Percentiles rank a stretch among this genome's conserved stretches.
These are phyloP conservation scores for Coprinopsis marcescibilis DNA, from an alignment of 768 basidiomycete species.

Conservation along the genomic window DNA sequence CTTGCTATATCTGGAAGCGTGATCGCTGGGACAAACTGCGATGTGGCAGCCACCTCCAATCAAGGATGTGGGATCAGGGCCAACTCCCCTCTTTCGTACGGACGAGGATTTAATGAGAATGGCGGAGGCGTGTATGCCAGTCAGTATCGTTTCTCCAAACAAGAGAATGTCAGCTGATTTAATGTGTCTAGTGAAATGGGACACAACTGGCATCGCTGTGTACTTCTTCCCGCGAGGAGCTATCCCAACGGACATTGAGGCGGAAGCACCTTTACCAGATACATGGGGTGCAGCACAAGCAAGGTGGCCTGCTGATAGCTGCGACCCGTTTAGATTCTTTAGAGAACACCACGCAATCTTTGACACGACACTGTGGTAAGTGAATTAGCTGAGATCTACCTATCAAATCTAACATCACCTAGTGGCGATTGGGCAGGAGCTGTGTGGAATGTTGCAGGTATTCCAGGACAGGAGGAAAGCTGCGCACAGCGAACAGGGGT, in stretches of 20 bases:
- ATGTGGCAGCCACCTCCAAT: conserved; percentile 62
- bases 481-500: conserved; percentile 82
- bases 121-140: conserved; percentile 89
- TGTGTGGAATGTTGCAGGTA: conserved; percentile 68
- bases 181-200: conserved; percentile 63
- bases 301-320: conserved; percentile 68
- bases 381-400: background rate
- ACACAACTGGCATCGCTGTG: conserved; percentile 64
- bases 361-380: conserved; percentile 80
- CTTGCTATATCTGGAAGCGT: conserved; percentile 58
- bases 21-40: conserved; percentile 69
- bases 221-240: conserved; percentile 76
- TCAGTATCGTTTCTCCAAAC: conserved; percentile 34
- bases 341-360: conserved; percentile 72
- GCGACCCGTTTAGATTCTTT: conserved; percentile 78
- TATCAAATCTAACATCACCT: conserved; percentile 1
- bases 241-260: conserved; percentile 72
- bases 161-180: conserved; percentile 10
- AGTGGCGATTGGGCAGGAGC: conserved; percentile 88
- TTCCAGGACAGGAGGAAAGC: conserved; percentile 81
- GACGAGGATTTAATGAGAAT: conserved; percentile 79
- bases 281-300: conserved; percentile 77
- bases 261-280: conserved; percentile 67
- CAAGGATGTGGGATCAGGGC: conserved; percentile 80
- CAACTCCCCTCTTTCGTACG: conserved; percentile 57